Conservation (phyloP, 1,284 basidiomycete species). For the Meira nashicola region DNA sequence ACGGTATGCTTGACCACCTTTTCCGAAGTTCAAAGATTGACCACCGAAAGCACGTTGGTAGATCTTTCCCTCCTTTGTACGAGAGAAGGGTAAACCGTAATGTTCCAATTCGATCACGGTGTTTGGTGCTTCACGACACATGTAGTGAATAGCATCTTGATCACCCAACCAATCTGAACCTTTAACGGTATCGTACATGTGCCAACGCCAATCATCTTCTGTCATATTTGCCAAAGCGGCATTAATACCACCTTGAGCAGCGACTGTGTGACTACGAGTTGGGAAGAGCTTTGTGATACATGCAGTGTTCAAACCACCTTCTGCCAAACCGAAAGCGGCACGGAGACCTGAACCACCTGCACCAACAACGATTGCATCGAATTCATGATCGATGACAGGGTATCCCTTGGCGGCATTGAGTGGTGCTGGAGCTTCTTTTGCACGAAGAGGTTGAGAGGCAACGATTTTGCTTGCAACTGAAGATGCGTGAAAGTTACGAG, state of each 20-base stretch:
- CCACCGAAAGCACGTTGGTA: slow-evolving; percentile 99
- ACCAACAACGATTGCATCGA: slow-evolving; percentile 56
- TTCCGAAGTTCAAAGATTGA: slow-evolving; percentile 93
- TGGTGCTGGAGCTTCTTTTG: slow-evolving; percentile 66
- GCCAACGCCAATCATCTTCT: slow-evolving; percentile 91
- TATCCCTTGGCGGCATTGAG: slow-evolving; percentile 62
- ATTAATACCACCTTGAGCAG: slow-evolving; percentile 99
- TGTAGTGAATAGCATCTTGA: slow-evolving; percentile 99
- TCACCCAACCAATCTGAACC: slow-evolving; percentile 99
- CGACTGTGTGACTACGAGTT: slow-evolving; percentile 97
- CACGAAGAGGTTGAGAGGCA: slow-evolving; percentile 71
- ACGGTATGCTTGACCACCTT: slow-evolving; percentile 98
- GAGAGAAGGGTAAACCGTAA: slow-evolving; percentile 96
- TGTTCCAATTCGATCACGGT: slow-evolving; percentile 96
- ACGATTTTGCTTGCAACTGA: slow-evolving; percentile 59
- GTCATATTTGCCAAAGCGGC: slow-evolving; percentile 85
- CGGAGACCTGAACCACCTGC: slow-evolving; percentile 96
- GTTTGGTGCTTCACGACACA: slow-evolving; percentile 91
- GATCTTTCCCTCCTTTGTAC: slow-evolving; percentile 98
- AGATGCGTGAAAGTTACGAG: slow-evolving; percentile 36
- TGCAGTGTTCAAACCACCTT: slow-evolving; percentile 86
- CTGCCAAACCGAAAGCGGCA: slow-evolving; percentile 97
- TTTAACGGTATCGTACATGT: slow-evolving; percentile 99
- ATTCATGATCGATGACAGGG: slow-evolving; percentile 85
- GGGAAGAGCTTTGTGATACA: slow-evolving; percentile 99